Evolutionary conservation across 78 protist genomes (phyloP).

Genomic region (Cavenderia fasciculata): DNA sequence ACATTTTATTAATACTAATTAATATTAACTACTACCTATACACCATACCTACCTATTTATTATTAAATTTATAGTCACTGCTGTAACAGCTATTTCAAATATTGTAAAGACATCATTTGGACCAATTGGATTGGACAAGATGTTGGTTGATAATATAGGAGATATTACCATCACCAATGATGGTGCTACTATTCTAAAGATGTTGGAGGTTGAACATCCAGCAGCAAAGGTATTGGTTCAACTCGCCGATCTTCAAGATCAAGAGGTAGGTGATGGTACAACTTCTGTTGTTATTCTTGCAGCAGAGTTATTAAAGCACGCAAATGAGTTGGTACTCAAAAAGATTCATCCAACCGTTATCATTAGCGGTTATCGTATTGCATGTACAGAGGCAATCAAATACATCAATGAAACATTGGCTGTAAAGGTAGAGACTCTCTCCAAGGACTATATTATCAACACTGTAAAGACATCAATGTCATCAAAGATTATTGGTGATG

Average conservation of each 20-base stretch:
- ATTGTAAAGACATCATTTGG: conserved; percentile 98
- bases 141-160: conserved; percentile 99
- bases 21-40: too few relatives aligned
- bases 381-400: conserved; percentile 92
- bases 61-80: conserved; percentile 95
- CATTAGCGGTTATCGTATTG: conserved; percentile 97
- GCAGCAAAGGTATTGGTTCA: conserved; percentile 96
- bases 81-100: conserved; percentile 96
- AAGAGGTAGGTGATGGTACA: conserved; percentile 97
- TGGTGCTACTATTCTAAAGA: conserved; percentile 97
- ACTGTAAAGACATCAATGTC: conserved; percentile 98
- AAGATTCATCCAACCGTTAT: conserved; percentile 98
- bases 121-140: conserved; percentile 99
- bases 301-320: conserved; percentile 97
- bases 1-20: too few relatives aligned
- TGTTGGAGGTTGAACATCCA: conserved; percentile 98
- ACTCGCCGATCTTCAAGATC: conserved; percentile 95
- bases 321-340: conserved; percentile 94
- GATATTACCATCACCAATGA: conserved; percentile 97
- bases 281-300: conserved; percentile 99
- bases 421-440: conserved; percentile 82
- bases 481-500: conserved; percentile 95
- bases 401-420: conserved; percentile 88
- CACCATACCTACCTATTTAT: too few relatives aligned
- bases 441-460: conserved; percentile 92